Conservation (phyloP, 176 grass and related monocot genomes). For the Aegilops bicornis region DNA sequence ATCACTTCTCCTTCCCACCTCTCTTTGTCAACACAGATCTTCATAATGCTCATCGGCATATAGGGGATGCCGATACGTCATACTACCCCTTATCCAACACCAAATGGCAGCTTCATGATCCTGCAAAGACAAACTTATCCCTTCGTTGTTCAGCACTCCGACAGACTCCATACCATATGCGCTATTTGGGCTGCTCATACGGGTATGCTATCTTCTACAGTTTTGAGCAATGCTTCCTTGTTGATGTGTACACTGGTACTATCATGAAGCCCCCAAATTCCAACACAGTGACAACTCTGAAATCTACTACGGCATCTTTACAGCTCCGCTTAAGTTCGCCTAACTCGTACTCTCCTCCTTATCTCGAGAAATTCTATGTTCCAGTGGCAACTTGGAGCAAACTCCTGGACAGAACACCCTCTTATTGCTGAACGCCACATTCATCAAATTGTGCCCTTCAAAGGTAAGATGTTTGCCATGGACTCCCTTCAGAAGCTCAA, state of each 20-base stretch:
- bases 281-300: background rate
- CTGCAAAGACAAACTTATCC: background rate
- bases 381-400: constrained; percentile 37
- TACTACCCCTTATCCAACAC: background rate
- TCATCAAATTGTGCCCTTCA: constrained; percentile 37
- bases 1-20: constrained; percentile 28
- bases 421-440: background rate
- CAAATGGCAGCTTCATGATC: constrained; percentile 25
- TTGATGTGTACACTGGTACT: constrained; percentile 44
- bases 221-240: constrained; percentile 26
- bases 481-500: constrained; percentile 13
- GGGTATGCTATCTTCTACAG: constrained; percentile 42
- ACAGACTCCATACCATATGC: background rate
- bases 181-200: constrained; percentile 45
- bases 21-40: constrained; percentile 20
- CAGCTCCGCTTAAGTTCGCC: constrained; percentile 40
- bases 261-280: constrained; percentile 35
- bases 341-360: constrained; percentile 38
- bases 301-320: constrained; percentile 35
- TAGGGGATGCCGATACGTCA: no score
- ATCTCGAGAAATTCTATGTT: constrained; percentile 23
- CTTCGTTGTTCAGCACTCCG: background rate
- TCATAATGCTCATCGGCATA: background rate
- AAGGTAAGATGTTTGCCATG: constrained; percentile 13
- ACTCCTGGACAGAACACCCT: constrained; percentile 24